Base-by-base conservation (phyloP, 306 rosid genomes). In the Quercus wislizeni region DNA sequence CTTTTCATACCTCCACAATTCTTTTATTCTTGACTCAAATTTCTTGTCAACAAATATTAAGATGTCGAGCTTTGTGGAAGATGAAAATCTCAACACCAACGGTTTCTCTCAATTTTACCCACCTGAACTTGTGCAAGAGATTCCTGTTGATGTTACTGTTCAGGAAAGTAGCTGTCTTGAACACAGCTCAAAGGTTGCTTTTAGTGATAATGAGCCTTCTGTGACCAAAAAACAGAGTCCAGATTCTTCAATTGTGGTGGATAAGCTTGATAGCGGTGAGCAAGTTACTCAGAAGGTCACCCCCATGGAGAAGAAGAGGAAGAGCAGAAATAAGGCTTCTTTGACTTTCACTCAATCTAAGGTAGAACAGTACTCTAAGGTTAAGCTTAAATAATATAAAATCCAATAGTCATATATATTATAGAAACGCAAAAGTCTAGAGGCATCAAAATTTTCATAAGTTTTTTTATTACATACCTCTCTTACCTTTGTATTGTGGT, bases 191-290 rank as follows among this genome's bases (percentile, higher is more conserved):
- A 87, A 87, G 80, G 61, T 73, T 78, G 79, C 70, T 65, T 23
- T 71, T 1, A 79, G 84, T 91, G 88, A 88, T n/a, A 74, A 77
- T 79, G 91, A 90, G 64, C 78, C 80, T 71, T 86, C 90, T 62
- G 82, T 84, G 73, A 76, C 87, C 5, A 83, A 88, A 73, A 89
- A 83, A 74, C 88, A 80, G 30, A 90, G 87, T 68, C 86, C 90
- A 38, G 91, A 91, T 76, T 77, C 90, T 20, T 91, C 97, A 5
- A 59, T 85, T 80, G 90, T 91, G 0, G 89, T 88, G 57, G 94
- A 92, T 75, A 87, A 83, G 78, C 88, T 89, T 81, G 97, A 93
- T 82, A 85, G 71, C 20, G 94, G 90, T 52, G 94, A 90, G 70
- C 97, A 91, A 19, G 89, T 91, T 20, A 85, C 86, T 62, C 94